Base-by-base conservation (phyloP, 1,139 yeast species). In the Blastobotrys raffinosifermentans region DNA sequence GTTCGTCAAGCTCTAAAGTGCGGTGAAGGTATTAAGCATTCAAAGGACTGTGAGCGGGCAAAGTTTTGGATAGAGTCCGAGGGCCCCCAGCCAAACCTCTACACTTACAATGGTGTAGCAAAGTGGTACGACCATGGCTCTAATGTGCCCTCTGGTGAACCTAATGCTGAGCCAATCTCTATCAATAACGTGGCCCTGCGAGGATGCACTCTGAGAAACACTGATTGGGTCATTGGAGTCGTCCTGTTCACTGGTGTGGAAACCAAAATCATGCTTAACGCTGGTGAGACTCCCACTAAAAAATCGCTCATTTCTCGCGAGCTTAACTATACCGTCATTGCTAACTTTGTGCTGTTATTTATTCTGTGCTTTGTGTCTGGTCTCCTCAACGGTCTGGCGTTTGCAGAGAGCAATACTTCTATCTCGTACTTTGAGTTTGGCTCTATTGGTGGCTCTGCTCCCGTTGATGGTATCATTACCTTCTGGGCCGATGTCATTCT, bases 221-320 rank as follows among this genome's bases (percentile, higher is more conserved):
- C 97, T 0, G 81, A 81, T 53, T 91, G 96, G 96, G 91, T 76
- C 8, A 77, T 89, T 61, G 96, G 97, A 27, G 63, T 86, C 35
- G 96, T 84, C 11, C 69, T 83, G 17, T 89, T 84, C 61, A 89
- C 98, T 9, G 98, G 98, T 50, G 68, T 69, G 30, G 97, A 91
- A 53, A 74, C 96, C 6, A 91, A 89, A 61, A 87, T 89, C 48
- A 86, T 89, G 93, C 69, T 87, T 52, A 91, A 91, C 60, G 75
- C 96, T 2, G 98, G 97, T 51, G 72, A 76, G 11, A 89, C 97
- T 0, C 98, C 98, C 23, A 80, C 94, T 2, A 91, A 91, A 58
- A 72, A 76, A 32, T 82, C 94, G 2, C 75, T 84, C 60, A 85
- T 91, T 36, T 75, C 96, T 6, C 72, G 80, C 44, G 93, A 89